Conservation (phyloP, 768 basidiomycete genomes). For the Psilocybe azurescens region DNA sequence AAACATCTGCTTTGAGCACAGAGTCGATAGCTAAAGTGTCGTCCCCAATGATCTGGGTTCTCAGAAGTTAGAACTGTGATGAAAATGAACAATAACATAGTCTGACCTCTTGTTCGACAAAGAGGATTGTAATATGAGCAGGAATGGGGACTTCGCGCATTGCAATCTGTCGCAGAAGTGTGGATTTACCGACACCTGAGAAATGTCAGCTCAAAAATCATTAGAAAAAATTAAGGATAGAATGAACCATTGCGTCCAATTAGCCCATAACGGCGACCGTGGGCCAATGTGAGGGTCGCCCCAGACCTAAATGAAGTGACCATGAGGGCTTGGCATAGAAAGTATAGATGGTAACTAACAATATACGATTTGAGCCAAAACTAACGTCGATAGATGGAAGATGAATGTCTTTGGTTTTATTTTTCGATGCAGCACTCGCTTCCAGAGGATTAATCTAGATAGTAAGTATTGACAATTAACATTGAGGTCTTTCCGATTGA, state of each 20-base stretch:
- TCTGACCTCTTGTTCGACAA: slow-evolving; percentile 95
- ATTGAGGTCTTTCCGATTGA: not conserved
- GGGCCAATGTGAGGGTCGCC: slow-evolving; percentile 84
- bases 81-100: not conserved
- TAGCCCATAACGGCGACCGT: slow-evolving; percentile 89
- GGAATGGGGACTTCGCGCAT: slow-evolving; percentile 95
- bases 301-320: slow-evolving; percentile 59
- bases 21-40: slow-evolving; percentile 92
- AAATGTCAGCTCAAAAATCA: slow-evolving; percentile 4
- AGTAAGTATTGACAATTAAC: not conserved
- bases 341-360: slow-evolving; percentile 48
- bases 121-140: slow-evolving; percentile 93
- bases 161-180: slow-evolving; percentile 91
- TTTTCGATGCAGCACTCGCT: slow-evolving; percentile 75
- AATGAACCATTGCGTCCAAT: slow-evolving; percentile 83
- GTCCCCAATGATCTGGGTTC: slow-evolving; percentile 82
- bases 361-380: slow-evolving; percentile 93
- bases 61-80: not conserved
- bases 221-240: not conserved
- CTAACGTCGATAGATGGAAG: slow-evolving; percentile 94
- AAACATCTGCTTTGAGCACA: slow-evolving; percentile 99
- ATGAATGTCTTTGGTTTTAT: slow-evolving; percentile 98
- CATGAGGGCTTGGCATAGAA: not conserved
- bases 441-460: slow-evolving; percentile 90
- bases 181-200: slow-evolving; percentile 93